A percentile compares a stretch with the other conserved stretches of the same genome.
These are phyloP conservation scores for Saccharomycopsis sp. DNA, from an alignment of 805 yeast species.

Conservation along the genomic window DNA sequence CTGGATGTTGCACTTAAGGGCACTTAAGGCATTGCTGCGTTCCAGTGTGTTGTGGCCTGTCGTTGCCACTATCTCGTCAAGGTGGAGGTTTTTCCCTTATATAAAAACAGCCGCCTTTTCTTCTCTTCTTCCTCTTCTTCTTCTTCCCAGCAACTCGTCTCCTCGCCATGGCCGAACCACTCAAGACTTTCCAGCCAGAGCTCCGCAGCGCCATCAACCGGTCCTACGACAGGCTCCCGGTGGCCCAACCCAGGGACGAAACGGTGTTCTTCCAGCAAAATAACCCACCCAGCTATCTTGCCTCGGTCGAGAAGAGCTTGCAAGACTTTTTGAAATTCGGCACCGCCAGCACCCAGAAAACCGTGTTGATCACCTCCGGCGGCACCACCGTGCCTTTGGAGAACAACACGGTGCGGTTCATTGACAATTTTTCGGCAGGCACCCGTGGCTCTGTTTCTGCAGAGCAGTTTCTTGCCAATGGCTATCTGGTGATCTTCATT, in stretches of 20 bases:
- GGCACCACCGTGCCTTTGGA: conserved; percentile 98
- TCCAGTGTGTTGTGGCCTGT: no score
- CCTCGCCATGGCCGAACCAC: conserved; percentile 1
- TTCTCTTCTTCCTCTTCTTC: neutral
- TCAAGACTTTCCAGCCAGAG: conserved; percentile 37
- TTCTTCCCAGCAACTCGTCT: neutral
- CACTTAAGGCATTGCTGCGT: no score
- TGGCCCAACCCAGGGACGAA: conserved; percentile 64
- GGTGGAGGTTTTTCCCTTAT: no score
- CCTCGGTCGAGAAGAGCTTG: conserved; percentile 43
- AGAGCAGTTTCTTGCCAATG: conserved; percentile 76
- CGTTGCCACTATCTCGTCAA: no score
- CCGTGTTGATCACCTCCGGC: conserved; percentile 87
- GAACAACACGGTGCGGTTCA: conserved; percentile 91
- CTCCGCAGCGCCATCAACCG: conserved; percentile 72
- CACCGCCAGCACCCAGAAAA: conserved; percentile 31
- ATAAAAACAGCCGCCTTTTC: neutral
- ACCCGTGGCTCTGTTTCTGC: conserved; percentile 97
- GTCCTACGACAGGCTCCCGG: conserved; percentile 54
- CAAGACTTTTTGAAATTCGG: conserved; percentile 31
- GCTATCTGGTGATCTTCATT: conserved; percentile 85
- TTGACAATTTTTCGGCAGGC: conserved; percentile 96
- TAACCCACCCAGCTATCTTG: conserved; percentile 65
- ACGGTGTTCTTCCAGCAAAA: conserved; percentile 66
- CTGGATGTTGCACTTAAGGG: no score